Base-by-base conservation (phyloP, 2,329 filamentous ascomycete species). In the Thermochaetoides dissita region DNA sequence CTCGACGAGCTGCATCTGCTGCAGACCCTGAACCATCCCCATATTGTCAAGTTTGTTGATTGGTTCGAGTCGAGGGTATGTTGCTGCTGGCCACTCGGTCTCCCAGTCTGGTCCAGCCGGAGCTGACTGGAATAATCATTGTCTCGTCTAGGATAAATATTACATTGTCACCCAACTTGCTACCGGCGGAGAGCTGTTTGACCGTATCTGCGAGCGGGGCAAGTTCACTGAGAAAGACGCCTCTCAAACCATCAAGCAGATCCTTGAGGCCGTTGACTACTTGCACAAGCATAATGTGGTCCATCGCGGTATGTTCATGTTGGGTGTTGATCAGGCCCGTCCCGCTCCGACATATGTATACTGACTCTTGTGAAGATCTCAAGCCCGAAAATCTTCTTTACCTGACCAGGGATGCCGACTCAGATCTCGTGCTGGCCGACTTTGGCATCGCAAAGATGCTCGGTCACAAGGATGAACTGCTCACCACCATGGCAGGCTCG, bases 371-470 rank as follows among this genome's bases (percentile, higher is more conserved):
- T 33, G 10, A 48, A 95, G 91, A 98, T 69, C 74, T 98, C 54
- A 98, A 98, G 65, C 91, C 91, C 28, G 91, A 98, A 62, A 98
- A 98, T 59, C 76, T 98, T 6, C 79, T 98, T 37, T 98, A 98
- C 61, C 77, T 94, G 39, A 94, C 84, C 48, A 76, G 72, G 50
- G 79, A 82, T 36, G 57, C 74, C 24, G 67, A 87, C 50, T 96
- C 91, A 10, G 79, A 87, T 49, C 76, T 98, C 28, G 88, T 98
- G 7, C 74, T 98, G 45, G 91, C 91, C 44, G 91, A 98, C 61
- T 98, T 98, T 56, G 91, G 93, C 59, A 98, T 98, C 58, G 91
- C 91, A 41, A 98, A 98, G 68, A 95, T 94, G 75, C 75, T 98
- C 32, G 88, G 94, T 58, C 84, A 73, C 52, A 84, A 88, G 53